These are phyloP conservation scores for Podospora fimiseda DNA, from an alignment of 495 filamentous ascomycete species.

Conservation along the genomic window DNA sequence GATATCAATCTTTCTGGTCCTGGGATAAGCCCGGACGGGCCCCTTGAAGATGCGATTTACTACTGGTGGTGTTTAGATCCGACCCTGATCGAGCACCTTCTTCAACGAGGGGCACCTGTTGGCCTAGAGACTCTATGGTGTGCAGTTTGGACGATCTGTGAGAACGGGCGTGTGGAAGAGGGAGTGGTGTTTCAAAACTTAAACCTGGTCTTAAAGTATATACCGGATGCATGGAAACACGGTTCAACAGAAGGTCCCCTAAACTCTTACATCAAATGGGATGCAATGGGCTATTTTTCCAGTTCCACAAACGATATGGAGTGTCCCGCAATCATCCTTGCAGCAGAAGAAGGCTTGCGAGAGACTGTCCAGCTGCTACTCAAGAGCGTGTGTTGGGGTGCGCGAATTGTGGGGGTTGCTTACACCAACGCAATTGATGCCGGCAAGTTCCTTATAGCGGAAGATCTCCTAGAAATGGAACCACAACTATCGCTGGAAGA, in stretches of 20 bases:
- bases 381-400: not conserved
- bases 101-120: not conserved
- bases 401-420: not conserved
- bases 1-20: not conserved
- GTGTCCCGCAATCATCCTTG: not conserved
- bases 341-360: not conserved
- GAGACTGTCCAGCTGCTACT: not conserved
- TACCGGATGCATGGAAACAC: not conserved
- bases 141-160: too few relatives aligned
- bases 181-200: not conserved
- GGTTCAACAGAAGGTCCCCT: not conserved
- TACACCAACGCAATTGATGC: not conserved
- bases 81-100: not conserved
- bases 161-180: too few relatives aligned
- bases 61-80: not conserved
- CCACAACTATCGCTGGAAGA: not conserved
- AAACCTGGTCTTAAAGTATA: not conserved
- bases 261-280: not conserved
- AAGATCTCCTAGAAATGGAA: not conserved
- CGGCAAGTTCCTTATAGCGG: not conserved
- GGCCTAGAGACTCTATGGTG: not conserved
- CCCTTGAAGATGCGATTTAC: not conserved
- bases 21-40: not conserved
- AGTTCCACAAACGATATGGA: not conserved
- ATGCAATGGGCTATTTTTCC: not conserved